Evolutionary conservation across 306 rosid species (phyloP), one percentile per base, ranked within the genome.

Genomic region (Sophora flavescens): DNA sequence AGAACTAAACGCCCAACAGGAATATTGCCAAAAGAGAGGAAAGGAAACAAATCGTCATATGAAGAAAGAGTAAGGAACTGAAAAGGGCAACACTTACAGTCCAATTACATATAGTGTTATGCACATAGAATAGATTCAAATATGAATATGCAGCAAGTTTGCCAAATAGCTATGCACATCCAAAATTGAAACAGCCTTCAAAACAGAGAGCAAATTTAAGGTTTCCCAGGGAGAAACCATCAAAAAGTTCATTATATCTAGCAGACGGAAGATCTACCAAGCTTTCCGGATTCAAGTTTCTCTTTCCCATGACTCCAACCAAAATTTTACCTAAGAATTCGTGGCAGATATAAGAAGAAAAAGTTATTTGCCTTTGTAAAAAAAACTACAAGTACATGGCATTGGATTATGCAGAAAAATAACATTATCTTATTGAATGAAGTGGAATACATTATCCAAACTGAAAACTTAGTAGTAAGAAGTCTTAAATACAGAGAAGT

Each of bases 281-380:
- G 96, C 86, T 90, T 95, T 63, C 96, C 98, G 14, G 98, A 91
- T 83, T 92, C 98, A 78, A 95, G 92, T 82, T 83, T 92, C 87
- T 95, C 98, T 81, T 95, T 92, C 78, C 97, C 98, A 80, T 95
- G 98, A 83, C 97, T 95, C 98, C 98, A 95, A 69, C 98, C 98
- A 85, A 90, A 87, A 83, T 92, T 92, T 85, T 95, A 95, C 89
- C 98, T 92, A 70, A 47, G 66, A 75, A 75, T 79, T 68, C 63
- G 76, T 10, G 80, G 65, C 22, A 60, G 53, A 56, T 36, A 80
- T 76, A 65, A 71, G 60, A 47, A 75, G 48, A 36, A 14, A 18
- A 73, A 53, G 61, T 68, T 42, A 71, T 39, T 81, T 26, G 33
- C 60, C 47, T 44, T 42, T 13, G 69, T 44, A 22, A 22, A 53